Conservation (phyloP, 140 eudicot species). For the Oenanthe javanica region DNA sequence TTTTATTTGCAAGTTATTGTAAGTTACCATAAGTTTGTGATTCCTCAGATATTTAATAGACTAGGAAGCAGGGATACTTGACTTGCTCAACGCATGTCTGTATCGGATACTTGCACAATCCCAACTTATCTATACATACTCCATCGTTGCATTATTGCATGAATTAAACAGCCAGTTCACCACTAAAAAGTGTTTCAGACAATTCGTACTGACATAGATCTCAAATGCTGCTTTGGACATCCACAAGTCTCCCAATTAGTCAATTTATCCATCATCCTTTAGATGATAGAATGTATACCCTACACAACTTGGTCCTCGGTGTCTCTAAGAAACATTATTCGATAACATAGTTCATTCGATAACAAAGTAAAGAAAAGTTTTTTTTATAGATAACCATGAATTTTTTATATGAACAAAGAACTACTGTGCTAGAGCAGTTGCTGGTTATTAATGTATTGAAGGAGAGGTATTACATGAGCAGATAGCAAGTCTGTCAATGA, state of each 20-base stretch:
- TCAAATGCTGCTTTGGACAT: neutral
- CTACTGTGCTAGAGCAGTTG: neutral
- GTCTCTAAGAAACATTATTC: neutral
- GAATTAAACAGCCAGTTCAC: neutral
- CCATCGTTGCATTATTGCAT: neutral
- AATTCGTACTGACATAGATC: neutral
- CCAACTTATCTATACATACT: neutral
- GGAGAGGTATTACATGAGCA: too few relatives aligned
- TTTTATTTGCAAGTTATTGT: neutral
- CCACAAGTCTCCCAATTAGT: neutral
- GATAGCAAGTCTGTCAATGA: neutral
- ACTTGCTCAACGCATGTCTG: neutral
- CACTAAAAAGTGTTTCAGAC: neutral
- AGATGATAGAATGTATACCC: neutral
- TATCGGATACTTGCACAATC: neutral
- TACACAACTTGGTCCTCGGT: neutral
- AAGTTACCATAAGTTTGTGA: neutral
- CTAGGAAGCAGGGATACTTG: neutral
- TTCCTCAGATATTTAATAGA: neutral
- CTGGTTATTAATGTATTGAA: neutral
- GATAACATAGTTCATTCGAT: too few relatives aligned
- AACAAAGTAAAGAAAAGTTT: neutral
- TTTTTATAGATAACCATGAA: neutral
- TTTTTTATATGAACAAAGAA: neutral
- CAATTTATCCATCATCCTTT: neutral